Percentiles rank a stretch among this genome's conserved stretches.
phyloP scores from a whole-genome alignment of 2,329 filamentous ascomycete genomes.

The Venturia asperata region DNA sequence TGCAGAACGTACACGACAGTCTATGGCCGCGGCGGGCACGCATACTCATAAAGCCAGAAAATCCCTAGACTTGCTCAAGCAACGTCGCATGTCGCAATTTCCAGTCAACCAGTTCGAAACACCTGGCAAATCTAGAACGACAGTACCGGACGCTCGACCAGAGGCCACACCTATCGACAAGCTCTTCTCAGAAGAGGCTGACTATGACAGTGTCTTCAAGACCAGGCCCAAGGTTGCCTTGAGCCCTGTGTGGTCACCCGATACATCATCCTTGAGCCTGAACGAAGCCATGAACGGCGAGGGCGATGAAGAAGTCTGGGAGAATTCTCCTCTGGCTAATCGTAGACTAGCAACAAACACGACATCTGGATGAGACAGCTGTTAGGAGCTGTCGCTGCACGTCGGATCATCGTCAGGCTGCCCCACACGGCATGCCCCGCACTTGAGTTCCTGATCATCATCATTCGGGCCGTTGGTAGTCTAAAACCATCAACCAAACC shows the following conservation, averaged over 20 bases:
- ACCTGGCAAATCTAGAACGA: conserved; percentile 32
- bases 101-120: conserved; percentile 53
- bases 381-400: not conserved
- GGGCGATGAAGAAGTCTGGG: conserved; percentile 10
- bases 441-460: not conserved
- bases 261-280: not conserved
- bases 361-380: conserved; percentile 1
- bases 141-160: conserved; percentile 26
- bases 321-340: conserved; percentile 1
- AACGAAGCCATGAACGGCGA: conserved; percentile 1
- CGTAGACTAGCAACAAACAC: not conserved
- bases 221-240: conserved; percentile 72
- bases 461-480: not conserved
- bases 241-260: conserved; percentile 49
- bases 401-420: not conserved
- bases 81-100: conserved; percentile 32
- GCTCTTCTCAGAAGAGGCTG: conserved; percentile 62
- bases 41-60: conserved; percentile 23
- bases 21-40: conserved; percentile 59
- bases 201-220: conserved; percentile 78
- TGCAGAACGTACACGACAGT: conserved; percentile 71
- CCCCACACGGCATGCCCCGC: not conserved
- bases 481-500: not conserved
- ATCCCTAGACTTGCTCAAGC: conserved; percentile 27
- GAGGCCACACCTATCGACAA: conserved; percentile 55